Evolutionary conservation across 805 yeast species (phyloP).

Genomic region (Pichia manshurica): DNA sequence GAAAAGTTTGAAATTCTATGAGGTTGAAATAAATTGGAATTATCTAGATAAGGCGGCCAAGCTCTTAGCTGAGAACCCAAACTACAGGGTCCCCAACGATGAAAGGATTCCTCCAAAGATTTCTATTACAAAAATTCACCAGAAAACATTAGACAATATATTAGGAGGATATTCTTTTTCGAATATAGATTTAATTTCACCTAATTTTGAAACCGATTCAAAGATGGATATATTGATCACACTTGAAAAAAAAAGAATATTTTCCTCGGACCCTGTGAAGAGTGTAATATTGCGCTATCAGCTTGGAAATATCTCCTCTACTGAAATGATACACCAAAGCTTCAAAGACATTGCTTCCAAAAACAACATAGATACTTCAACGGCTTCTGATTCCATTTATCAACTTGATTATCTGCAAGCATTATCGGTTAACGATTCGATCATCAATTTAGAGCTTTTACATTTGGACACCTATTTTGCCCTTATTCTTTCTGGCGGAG

Average conservation of each 20-base stretch:
- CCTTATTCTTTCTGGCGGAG: conserved; percentile 39
- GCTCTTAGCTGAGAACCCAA: conserved; percentile 41
- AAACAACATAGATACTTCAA: conserved; percentile 14
- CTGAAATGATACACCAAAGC: conserved; percentile 20
- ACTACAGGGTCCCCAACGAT: conserved; percentile 45
- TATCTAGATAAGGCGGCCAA: conserved; percentile 42
- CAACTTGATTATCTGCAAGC: conserved; percentile 20
- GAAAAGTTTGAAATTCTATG: conserved; percentile 36
- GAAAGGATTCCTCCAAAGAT: conserved; percentile 38
- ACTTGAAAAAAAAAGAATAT: conserved; percentile 30
- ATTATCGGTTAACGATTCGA: conserved; percentile 24
- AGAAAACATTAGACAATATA: conserved; percentile 19
- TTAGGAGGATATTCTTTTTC: conserved; percentile 13
- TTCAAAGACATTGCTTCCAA: conserved; percentile 23
- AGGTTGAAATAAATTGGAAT: conserved; percentile 51
- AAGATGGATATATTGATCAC: conserved; percentile 42
- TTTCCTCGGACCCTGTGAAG: conserved; percentile 12
- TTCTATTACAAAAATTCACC: conserved; percentile 28
- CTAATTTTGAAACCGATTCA: conserved; percentile 37
- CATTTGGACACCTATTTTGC: conserved; percentile 37
- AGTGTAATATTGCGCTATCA: conserved; percentile 26
- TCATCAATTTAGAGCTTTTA: conserved; percentile 28
- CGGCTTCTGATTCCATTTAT: conserved; percentile 1
- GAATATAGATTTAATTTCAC: conserved; percentile 40
- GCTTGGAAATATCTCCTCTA: conserved; percentile 16